Base-by-base conservation (phyloP, 306 rosid genomes). In the Medicago ruthenica region DNA sequence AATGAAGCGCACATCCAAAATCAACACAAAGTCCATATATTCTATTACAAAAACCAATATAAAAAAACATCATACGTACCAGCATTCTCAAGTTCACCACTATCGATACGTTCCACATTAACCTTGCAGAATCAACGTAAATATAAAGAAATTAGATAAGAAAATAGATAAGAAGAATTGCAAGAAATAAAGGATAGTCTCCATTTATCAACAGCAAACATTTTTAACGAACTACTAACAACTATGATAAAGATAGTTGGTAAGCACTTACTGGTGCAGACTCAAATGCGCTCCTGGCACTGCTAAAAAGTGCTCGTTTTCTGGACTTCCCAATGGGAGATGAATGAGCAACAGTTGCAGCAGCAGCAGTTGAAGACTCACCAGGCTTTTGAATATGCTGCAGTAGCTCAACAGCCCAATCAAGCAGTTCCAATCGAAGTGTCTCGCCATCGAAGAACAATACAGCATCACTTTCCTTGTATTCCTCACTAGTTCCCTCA, bases 31-130 rank as follows among this genome's bases (percentile, higher is more conserved):
- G 53, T 14, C 53, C 4, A 47, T 2, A 47, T 57, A 79, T 31
- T 31, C 0, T 31, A 31, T 31, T 31, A 5, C 36, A 31, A 31
- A 31, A 31, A 31, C 36, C 36, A 31, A 31, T 31, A 31, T 31
- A 31, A 31, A 31, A 31, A 4, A 31, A 24, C 3, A 31, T 31
- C 34, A 64, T 50, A 70, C 86, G 24, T 73, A 89, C 97, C 98
- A 55, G 89, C 53, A 85, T 82, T 85, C 78, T 86, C 96, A 8
- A 89, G 83, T 66, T 83, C 83, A 8, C 97, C 98, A 42, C 86
- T 84, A 79, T 91, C 98, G 62, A 92, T 94, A 10, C 88, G 84
- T 36, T 94, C 98, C 86, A 94, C 95, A 84, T 94, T 96, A 81
- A 94, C 90, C 96, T 94, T 21, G 48, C 55, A 74, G 51, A 82